Conservation (phyloP, 2,329 filamentous ascomycete species). For the Laburnicola sp. region DNA sequence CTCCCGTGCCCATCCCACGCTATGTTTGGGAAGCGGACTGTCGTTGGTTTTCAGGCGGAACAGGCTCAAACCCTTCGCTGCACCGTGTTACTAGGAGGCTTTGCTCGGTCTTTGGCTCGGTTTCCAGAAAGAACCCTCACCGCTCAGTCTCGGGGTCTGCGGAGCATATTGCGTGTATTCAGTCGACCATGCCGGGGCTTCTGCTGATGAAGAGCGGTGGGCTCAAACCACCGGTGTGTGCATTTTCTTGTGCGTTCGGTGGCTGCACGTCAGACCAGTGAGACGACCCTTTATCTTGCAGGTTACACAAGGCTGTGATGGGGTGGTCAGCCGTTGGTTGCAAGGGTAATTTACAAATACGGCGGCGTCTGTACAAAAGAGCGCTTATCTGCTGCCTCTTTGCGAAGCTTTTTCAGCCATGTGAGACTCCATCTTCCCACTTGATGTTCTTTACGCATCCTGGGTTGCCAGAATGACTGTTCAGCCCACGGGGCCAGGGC, state of each 20-base stretch:
- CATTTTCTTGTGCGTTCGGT: neutral
- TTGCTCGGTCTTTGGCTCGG: no score
- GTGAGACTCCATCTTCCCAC: neutral
- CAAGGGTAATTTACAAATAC: neutral
- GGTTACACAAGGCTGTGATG: neutral
- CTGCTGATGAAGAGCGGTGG: neutral
- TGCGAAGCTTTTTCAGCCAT: neutral
- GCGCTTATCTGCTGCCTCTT: neutral
- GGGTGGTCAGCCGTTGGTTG: neutral
- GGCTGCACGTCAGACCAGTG: neutral
- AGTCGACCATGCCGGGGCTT: no score
- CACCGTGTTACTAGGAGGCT: no score
- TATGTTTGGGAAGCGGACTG: no score
- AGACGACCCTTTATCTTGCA: neutral
- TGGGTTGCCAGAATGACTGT: neutral
- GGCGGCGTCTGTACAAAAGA: neutral
- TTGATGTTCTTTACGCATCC: neutral
- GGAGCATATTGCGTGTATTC: no score
- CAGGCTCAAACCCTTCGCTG: no score
- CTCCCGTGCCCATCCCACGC: no score
- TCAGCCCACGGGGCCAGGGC: slow-evolving; percentile 1
- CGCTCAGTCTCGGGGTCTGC: no score
- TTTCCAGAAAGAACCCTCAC: no score
- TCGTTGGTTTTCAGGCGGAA: no score
- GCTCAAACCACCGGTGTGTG: neutral